Evolutionary conservation across 176 grass and related monocot species (phyloP).

Genomic region (Musa schizocarpa): DNA sequence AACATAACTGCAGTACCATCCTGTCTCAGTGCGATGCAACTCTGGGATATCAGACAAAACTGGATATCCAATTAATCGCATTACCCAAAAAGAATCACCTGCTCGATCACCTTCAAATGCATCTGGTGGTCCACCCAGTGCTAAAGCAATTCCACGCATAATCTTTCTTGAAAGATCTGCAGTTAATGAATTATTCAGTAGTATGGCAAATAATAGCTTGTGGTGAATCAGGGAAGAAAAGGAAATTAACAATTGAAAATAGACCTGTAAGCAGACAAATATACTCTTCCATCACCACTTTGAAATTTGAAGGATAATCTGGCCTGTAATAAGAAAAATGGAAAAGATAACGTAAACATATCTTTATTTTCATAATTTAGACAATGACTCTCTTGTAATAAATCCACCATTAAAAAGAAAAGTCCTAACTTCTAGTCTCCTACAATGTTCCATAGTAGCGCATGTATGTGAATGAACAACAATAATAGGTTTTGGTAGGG

Average conservation of each 20-base stretch:
- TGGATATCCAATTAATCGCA: slow-evolving; percentile 81
- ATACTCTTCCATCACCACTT: slow-evolving; percentile 58
- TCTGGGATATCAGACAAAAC: slow-evolving; percentile 64
- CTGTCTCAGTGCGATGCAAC: slow-evolving; percentile 58
- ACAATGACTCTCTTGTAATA: neutral
- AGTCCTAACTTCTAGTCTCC: too few species aligned
- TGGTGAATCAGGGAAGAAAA: neutral
- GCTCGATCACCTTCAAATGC: slow-evolving; percentile 56
- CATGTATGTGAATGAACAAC: too few species aligned
- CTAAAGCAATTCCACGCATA: slow-evolving; percentile 86
- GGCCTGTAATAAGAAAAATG: slow-evolving; percentile 38
- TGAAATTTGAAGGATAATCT: slow-evolving; percentile 68
- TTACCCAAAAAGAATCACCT: slow-evolving; percentile 74
- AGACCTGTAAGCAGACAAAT: slow-evolving; percentile 48
- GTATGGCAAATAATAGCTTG: slow-evolving; percentile 10
- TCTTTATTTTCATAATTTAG: neutral
- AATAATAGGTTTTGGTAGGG: too few species aligned
- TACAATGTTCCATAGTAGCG: too few species aligned
- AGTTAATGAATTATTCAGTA: slow-evolving; percentile 10
- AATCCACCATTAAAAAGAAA: too few species aligned
- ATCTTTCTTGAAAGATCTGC: slow-evolving; percentile 92
- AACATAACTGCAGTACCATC: slow-evolving; percentile 37
- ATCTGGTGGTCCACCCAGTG: slow-evolving; percentile 50
- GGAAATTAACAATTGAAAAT: slow-evolving; percentile 13
- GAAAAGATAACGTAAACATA: neutral